A percentile compares a stretch with the other conserved stretches of the same genome.
These are phyloP conservation scores for Aspergillus versicolor DNA, from an alignment of 2,329 filamentous ascomycete species.

Conservation along the genomic window DNA sequence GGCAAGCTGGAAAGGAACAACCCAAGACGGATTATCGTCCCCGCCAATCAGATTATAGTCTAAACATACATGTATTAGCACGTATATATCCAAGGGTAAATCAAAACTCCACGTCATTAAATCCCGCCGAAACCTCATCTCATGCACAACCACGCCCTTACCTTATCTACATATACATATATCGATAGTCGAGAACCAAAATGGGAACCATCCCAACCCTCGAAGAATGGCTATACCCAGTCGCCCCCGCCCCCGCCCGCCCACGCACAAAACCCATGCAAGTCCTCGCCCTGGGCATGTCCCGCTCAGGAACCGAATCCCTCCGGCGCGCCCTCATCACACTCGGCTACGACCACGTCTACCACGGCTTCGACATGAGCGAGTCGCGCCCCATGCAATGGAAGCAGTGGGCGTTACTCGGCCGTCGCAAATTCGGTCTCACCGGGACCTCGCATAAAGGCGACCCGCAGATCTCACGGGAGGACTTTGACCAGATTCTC, in stretches of 20 bases:
- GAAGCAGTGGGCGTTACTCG: constrained; percentile 3
- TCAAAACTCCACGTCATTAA: no score
- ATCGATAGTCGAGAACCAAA: not conserved
- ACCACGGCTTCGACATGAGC: constrained; percentile 22
- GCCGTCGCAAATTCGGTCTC: constrained; percentile 6
- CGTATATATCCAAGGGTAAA: no score
- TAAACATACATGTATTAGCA: no score
- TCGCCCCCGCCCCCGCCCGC: not conserved
- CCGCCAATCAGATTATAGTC: no score
- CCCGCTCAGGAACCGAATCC: constrained; percentile 25
- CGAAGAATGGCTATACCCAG: not conserved
- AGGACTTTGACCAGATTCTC: constrained; percentile 13
- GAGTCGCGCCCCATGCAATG: constrained; percentile 6
- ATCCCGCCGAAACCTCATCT: no score
- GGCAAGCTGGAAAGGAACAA: no score
- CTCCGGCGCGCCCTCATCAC: constrained; percentile 25
- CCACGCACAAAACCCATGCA: constrained; percentile 16
- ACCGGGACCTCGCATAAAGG: not conserved
- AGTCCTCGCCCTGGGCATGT: constrained; percentile 26
- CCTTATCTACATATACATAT: no score
- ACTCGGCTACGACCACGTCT: constrained; percentile 26
- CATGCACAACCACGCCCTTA: no score
- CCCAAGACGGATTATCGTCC: no score
- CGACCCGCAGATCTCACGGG: not conserved
- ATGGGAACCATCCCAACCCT: not conserved